phyloP scores from a whole-genome alignment of 2,329 filamentous ascomycete species.

The Hypoxylon sp. region DNA sequence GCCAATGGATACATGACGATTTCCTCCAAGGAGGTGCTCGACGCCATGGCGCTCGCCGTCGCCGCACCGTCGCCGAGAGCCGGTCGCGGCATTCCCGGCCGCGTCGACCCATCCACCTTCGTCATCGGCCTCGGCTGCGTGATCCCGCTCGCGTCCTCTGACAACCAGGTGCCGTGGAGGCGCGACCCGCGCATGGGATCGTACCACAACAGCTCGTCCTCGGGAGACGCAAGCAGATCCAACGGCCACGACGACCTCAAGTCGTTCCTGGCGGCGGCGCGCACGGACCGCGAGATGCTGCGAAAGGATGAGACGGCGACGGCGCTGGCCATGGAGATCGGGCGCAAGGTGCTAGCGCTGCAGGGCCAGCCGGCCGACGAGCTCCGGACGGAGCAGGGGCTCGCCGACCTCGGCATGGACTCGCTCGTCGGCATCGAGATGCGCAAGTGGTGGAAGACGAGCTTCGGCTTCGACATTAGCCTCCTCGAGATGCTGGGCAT shows the following conservation, averaged over 20 bases:
- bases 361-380: conserved; percentile 28
- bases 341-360: conserved; percentile 26
- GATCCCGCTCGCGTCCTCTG: conserved; percentile 15
- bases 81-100: background rate
- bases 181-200: conserved; percentile 31
- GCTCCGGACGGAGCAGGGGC: conserved; percentile 8
- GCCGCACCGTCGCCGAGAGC: background rate
- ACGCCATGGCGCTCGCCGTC: conserved; percentile 19
- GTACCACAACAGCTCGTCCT: conserved; percentile 21
- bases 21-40: conserved; percentile 24
- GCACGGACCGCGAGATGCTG: conserved; percentile 11
- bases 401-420: conserved; percentile 29
- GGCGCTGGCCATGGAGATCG: conserved; percentile 17
- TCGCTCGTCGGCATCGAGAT: conserved; percentile 43
- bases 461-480: conserved; percentile 28
- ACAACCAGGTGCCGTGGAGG: conserved; percentile 17
- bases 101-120: conserved; percentile 10
- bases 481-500: conserved; percentile 30
- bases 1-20: conserved; percentile 21
- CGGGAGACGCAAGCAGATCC: background rate
- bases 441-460: conserved; percentile 50
- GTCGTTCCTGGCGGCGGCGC: conserved; percentile 14
- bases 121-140: conserved; percentile 20
- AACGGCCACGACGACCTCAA: conserved; percentile 10
- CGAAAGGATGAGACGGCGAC: conserved; percentile 2